A percentile compares a stretch with the other conserved stretches of the same genome.
These are phyloP conservation scores for Microbotryum silenes-acaulis DNA, from an alignment of 1,284 basidiomycete genomes.

Conservation along the genomic window DNA sequence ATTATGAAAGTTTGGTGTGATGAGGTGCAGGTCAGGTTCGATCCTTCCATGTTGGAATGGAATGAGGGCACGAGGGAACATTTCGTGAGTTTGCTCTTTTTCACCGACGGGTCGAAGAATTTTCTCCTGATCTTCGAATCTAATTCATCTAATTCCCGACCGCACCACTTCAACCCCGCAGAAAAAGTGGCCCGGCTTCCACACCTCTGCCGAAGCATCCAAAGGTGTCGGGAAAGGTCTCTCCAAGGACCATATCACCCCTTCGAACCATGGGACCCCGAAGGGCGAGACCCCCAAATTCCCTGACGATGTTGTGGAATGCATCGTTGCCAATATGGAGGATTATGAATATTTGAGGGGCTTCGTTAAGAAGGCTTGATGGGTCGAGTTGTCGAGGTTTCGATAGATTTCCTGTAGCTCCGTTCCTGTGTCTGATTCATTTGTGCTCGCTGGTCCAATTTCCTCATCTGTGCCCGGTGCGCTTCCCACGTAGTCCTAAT, in stretches of 20 bases:
- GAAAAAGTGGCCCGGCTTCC: slow-evolving; percentile 6
- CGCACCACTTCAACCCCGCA: too few relatives aligned
- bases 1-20: slow-evolving; percentile 32
- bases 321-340: slow-evolving; percentile 25
- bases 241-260: not conserved
- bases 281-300: slow-evolving; percentile 14
- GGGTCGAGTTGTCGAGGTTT: not conserved
- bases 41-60: slow-evolving; percentile 33
- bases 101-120: not conserved
- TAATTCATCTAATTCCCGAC: too few relatives aligned
- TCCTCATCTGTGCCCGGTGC: too few relatives aligned
- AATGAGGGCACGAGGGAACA: slow-evolving; percentile 31
- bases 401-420: not conserved
- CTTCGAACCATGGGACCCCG: slow-evolving; percentile 4
- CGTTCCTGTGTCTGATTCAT: too few relatives aligned
- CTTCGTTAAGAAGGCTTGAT: slow-evolving; percentile 20
- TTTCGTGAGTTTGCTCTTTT: slow-evolving; percentile 21
- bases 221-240: slow-evolving; percentile 29
- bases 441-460: too few relatives aligned
- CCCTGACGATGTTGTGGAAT: slow-evolving; percentile 29
- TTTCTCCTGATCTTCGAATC: too few relatives aligned
- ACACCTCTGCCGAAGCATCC: slow-evolving; percentile 28
- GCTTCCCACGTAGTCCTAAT: too few relatives aligned
- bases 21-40: slow-evolving; percentile 29
- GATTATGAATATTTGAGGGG: slow-evolving; percentile 32